These are phyloP conservation scores for Metahyphopichia silvanorum DNA, from an alignment of 805 yeast genomes.

Conservation along the genomic window DNA sequence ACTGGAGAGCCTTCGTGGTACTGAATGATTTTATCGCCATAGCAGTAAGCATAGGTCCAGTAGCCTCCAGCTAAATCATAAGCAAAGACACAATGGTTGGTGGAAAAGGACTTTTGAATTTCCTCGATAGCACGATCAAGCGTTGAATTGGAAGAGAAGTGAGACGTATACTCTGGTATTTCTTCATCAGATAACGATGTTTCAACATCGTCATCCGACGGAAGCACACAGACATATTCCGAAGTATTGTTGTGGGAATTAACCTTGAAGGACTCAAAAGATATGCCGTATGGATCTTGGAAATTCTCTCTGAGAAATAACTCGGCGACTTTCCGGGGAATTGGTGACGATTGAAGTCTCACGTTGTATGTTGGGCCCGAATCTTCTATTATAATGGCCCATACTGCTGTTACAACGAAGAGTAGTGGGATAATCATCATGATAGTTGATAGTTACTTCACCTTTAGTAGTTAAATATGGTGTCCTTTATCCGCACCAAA, in stretches of 20 bases:
- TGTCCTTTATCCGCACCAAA: too few relatives aligned
- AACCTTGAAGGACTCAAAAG: slow-evolving; percentile 14
- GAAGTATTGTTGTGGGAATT: slow-evolving; percentile 3
- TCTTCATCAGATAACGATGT: too few relatives aligned
- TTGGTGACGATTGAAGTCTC: slow-evolving; percentile 11
- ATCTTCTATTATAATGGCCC: neutral
- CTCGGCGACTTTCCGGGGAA: slow-evolving; percentile 13
- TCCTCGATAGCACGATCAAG: slow-evolving; percentile 16
- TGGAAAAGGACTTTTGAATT: slow-evolving; percentile 14
- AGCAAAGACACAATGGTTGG: slow-evolving; percentile 19
- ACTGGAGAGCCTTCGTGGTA: slow-evolving; percentile 35
- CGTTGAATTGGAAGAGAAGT: neutral
- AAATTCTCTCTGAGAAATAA: slow-evolving; percentile 7
- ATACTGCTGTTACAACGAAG: neutral
- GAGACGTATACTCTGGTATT: slow-evolving; percentile 1
- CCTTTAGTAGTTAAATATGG: too few relatives aligned
- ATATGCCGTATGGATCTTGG: slow-evolving; percentile 6
- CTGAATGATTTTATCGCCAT: slow-evolving; percentile 47
- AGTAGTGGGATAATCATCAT: neutral
- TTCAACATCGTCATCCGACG: slow-evolving; percentile 5
- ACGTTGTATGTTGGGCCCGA: slow-evolving; percentile 12
- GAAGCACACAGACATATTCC: slow-evolving; percentile 20
- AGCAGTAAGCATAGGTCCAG: slow-evolving; percentile 54
- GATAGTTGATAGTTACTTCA: neutral
- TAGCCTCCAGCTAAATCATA: slow-evolving; percentile 36